Conservation (phyloP, 1,139 yeast species). For the Taiozyma onychis region DNA sequence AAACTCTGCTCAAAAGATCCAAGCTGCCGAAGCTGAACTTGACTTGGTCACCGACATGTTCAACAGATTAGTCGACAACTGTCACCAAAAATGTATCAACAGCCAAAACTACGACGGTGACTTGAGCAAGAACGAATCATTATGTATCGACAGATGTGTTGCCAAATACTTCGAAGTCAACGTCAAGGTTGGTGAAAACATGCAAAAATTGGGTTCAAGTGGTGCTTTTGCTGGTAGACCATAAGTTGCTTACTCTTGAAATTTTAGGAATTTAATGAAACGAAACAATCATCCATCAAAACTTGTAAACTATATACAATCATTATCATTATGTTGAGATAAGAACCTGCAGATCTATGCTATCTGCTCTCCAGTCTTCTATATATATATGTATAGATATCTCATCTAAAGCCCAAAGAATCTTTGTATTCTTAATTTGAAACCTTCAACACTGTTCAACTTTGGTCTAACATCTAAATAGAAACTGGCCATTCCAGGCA, state of each 20-base stretch:
- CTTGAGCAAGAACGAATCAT: constrained; percentile 75
- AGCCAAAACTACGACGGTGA: constrained; percentile 65
- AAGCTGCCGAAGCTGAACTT: constrained; percentile 85
- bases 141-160: constrained; percentile 96
- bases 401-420: constrained; percentile 46
- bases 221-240: constrained; percentile 33
- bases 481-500: constrained; percentile 51
- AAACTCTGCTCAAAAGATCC: constrained; percentile 67
- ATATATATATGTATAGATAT: neutral
- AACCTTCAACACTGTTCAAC: constrained; percentile 73
- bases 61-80: constrained; percentile 76
- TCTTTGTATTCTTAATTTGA: constrained; percentile 56
- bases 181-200: constrained; percentile 90
- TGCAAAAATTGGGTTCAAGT: constrained; percentile 66
- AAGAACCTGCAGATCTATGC: neutral
- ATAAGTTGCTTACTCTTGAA: constrained; percentile 1
- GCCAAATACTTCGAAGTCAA: constrained; percentile 95
- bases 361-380: too few relatives aligned
- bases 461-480: constrained; percentile 91
- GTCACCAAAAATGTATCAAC: constrained; percentile 83
- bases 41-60: constrained; percentile 98
- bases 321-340: neutral
- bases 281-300: neutral
- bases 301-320: neutral
- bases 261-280: neutral